Evolutionary conservation across 2,329 filamentous ascomycete genomes (phyloP), one percentile per base, ranked within the genome.

Genomic region (Colletotrichum liaoningense): DNA sequence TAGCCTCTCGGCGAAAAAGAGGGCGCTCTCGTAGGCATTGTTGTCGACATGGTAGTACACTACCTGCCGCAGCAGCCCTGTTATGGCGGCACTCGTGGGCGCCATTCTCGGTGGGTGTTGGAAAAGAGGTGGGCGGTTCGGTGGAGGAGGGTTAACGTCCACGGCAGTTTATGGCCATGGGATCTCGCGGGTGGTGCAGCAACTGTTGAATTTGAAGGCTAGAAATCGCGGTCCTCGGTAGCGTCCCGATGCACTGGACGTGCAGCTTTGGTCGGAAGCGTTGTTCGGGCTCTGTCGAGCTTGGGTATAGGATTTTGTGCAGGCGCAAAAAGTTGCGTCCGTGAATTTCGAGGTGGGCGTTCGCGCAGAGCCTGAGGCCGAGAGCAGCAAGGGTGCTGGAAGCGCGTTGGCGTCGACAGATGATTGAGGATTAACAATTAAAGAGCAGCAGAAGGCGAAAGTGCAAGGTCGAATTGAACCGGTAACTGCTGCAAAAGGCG

Each of bases 1-100:
- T 24, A 98, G 90, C 76, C 97, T 92, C 79, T 96, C 94, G 73
- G 97, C 94, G 74, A 98, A 94, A 85, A 99, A 99, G 63, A 98
- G 91, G 69, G 97, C 97, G 81, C 97, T 98, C 69, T 95, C 92
- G 80, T 93, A 89, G 49, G 95, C 91, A 79, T 95, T 93, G 81
- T 98, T 97, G 86, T 99, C 97, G 82, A 99, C 91, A 78, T 93
- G 90, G 80, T 93, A 92, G 79, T 92, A 84, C 69, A 93, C 85
- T 71, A 89, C 84, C 81, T 92, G 90, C 79, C 88, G 87, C 72
- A 93, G 79, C 74, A 90, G 84, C 78, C 85, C 84, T 63, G 86
- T 86, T 56, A 89, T 84, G 75, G 86, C 85, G 63, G 85, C 83
- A 76, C 81, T 85, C 69, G 86, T 87, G 49, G 88, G 89, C 72